These are phyloP conservation scores for Haemoproteus tartakovskyi DNA, from an alignment of 169 alveolate species.

Conservation along the genomic window DNA sequence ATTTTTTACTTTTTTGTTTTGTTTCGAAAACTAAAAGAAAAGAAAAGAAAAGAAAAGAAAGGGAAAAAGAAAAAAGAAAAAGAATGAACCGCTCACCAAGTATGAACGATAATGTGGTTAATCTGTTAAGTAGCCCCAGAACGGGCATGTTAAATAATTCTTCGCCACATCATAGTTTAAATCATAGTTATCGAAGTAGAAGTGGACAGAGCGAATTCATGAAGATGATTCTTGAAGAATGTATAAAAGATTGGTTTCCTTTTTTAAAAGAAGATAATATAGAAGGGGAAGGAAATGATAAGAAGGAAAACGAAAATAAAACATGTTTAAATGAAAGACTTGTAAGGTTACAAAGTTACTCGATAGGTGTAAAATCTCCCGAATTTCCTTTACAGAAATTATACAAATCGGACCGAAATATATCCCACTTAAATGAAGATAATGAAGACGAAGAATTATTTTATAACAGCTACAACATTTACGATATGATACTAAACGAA, in stretches of 20 bases:
- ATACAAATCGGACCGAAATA: conserved; percentile 33
- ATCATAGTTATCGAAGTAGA: not conserved
- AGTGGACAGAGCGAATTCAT: conserved; percentile 26
- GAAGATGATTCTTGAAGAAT: conserved; percentile 18
- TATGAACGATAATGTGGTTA: conserved; percentile 5
- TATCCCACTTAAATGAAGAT: conserved; percentile 41
- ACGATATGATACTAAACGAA: conserved; percentile 23
- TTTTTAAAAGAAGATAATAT: conserved; percentile 35
- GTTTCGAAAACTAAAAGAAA: not conserved
- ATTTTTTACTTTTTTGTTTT: too few species aligned
- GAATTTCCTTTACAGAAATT: conserved; percentile 38
- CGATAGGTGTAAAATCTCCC: conserved; percentile 42
- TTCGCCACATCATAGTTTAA: conserved; percentile 21
- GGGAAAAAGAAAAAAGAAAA: not conserved
- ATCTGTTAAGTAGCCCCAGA: not conserved
- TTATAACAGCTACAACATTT: conserved; percentile 34
- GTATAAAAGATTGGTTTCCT: conserved; percentile 61
- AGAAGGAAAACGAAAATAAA: not conserved
- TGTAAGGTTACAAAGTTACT: not conserved
- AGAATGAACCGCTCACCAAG: conserved; percentile 15
- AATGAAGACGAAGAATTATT: conserved; percentile 32
- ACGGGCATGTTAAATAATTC: not conserved
- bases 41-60: conserved; percentile 3
- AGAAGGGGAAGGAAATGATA: not conserved
- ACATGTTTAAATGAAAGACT: not conserved